Evolutionary conservation across 2,329 filamentous ascomycete genomes (phyloP).

Genomic region (Xylariaceae sp.): DNA sequence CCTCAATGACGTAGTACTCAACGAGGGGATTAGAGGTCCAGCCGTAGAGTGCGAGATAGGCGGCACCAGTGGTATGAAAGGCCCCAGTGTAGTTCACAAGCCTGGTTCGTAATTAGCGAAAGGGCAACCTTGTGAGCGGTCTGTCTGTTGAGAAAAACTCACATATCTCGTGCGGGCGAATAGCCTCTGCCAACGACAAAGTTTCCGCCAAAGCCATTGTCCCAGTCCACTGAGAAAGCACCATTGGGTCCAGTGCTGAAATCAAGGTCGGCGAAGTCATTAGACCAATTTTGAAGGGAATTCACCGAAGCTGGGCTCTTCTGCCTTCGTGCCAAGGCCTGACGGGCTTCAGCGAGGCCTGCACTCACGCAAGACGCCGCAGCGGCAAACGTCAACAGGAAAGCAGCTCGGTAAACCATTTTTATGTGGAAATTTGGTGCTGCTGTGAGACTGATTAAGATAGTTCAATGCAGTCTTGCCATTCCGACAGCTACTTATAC

Average conservation of each 20-base stretch:
- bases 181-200: neutral
- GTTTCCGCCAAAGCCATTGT: neutral
- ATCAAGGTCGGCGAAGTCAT: slow-evolving; percentile 1
- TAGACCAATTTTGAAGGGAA: neutral
- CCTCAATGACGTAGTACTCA: slow-evolving; percentile 1
- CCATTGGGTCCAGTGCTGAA: neutral
- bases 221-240: neutral
- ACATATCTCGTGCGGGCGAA: neutral
- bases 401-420: neutral
- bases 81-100: neutral
- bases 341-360: neutral
- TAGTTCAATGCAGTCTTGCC: neutral
- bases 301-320: neutral
- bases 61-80: neutral
- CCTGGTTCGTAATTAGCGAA: neutral
- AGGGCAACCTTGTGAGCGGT: neutral
- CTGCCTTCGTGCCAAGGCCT: neutral
- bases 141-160: neutral
- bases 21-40: neutral
- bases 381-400: neutral
- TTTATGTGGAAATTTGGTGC: neutral
- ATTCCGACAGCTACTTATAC: neutral
- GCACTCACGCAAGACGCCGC: neutral
- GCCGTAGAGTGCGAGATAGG: neutral
- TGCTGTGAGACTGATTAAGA: neutral